Evolutionary conservation across 352 stramenopile genomes (phyloP), one percentile per base, ranked within the genome.

Genomic region (Peronospora farinosa): DNA sequence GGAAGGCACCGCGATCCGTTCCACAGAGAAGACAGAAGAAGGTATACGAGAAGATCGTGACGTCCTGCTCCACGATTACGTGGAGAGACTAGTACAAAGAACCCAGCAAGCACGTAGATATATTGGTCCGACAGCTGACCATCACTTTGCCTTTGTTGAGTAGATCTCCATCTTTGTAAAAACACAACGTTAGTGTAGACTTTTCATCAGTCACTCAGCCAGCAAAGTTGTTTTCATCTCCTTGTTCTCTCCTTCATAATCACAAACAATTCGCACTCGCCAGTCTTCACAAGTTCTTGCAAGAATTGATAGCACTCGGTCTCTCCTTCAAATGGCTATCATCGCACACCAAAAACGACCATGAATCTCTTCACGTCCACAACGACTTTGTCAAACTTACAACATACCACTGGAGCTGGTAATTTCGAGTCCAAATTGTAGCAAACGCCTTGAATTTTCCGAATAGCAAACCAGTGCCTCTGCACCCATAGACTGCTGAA

Each of bases 391-490:
- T 7, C 0, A 27, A 27, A 27, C 23, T 2, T 0, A 25, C 13
- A 36, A 54, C 54, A 33, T 43, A 86, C 75, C 72, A 65, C 53
- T 15, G 81, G 78, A 25, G 41, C 41, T 7, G 60, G 46, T 2
- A 92, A 52, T 56, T 88, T 88, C 13, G 78, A 92, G 61, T 89
- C 78, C 40, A 92, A 63, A 53, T 89, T 89, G 61, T 83, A 88
- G 46, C 67, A 86, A 23, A 84, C 42, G 5, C 58, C 70, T 12
- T 60, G 21, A 46, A 92, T 66, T 54, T 88, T 81, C 9, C 72
- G 67, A 44, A 92, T 74, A 15, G 78, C 70, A 41, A 92, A 90
- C 81, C 81, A 92, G 53, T 92, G 81, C 49, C 81, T 67, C 53
- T 76, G 63, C 54, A 81, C 72, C 67, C 73, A 82, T 2, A 86